Conservation (phyloP, 108 stramenopile genomes). For the Cyclotella distinguenda region DNA sequence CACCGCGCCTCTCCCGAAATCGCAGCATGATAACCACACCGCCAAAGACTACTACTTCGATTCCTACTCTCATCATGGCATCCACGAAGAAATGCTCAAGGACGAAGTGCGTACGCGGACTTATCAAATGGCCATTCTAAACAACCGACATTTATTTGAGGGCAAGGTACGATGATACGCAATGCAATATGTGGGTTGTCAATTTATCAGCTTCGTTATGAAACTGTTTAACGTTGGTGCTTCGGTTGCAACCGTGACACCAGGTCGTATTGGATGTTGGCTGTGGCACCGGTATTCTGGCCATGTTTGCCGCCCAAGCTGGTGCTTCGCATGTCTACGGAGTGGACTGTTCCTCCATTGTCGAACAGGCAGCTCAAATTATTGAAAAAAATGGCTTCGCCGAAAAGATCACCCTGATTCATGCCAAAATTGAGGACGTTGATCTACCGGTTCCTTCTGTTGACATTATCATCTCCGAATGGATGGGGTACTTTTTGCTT, state of each 20-base stretch:
- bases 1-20: background rate
- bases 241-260: background rate
- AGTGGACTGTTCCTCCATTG: conserved; percentile 91
- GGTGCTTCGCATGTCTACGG: conserved; percentile 93
- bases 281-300: conserved; percentile 92
- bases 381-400: conserved; percentile 79
- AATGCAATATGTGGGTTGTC: too few species aligned
- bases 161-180: conserved; percentile 54
- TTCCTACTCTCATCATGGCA: conserved; percentile 94
- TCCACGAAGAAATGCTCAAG: conserved; percentile 98
- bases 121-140: conserved; percentile 85
- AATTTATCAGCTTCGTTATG: too few species aligned
- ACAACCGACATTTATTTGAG: conserved; percentile 78
- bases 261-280: conserved; percentile 93
- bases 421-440: conserved; percentile 93
- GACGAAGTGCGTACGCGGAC: conserved; percentile 91
- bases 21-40: conserved; percentile 41
- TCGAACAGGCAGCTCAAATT: conserved; percentile 80
- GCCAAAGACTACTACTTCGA: conserved; percentile 93
- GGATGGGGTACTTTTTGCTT: conserved; percentile 98
- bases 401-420: conserved; percentile 81
- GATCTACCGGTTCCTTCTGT: conserved; percentile 81
- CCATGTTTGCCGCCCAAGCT: conserved; percentile 90
- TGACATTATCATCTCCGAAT: conserved; percentile 97
- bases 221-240: background rate